A percentile compares a stretch with the other conserved stretches of the same genome.
These are phyloP conservation scores for Sanguinoderma infundibulare DNA, from an alignment of 1,284 basidiomycete genomes.

Conservation along the genomic window DNA sequence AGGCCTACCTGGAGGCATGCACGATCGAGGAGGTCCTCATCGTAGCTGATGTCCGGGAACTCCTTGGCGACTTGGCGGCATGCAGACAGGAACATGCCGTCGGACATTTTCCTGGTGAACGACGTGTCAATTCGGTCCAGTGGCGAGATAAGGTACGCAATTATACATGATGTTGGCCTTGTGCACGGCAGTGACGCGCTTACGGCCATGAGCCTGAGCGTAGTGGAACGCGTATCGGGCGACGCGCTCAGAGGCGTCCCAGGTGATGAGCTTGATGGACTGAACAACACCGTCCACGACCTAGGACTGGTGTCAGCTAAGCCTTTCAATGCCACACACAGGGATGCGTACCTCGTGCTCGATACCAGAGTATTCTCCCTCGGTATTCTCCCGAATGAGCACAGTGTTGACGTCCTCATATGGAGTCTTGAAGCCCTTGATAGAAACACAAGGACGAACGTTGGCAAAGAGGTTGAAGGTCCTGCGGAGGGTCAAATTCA, in stretches of 20 bases:
- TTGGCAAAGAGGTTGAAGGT: constrained; percentile 99
- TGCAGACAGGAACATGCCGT: constrained; percentile 99
- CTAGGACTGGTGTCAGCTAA: constrained; percentile 40
- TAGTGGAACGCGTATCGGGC: constrained; percentile 99
- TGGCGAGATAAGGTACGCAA: neutral
- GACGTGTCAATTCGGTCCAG: constrained; percentile 5
- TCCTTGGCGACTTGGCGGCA: constrained; percentile 97
- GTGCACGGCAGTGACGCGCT: constrained; percentile 97
- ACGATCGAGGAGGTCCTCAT: constrained; percentile 97
- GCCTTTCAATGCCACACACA: neutral
- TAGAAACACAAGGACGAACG: constrained; percentile 95
- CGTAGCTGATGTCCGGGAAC: constrained; percentile 93
- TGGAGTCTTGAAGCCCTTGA: constrained; percentile 97
- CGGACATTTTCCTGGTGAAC: constrained; percentile 90
- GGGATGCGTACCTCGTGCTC: constrained; percentile 90
- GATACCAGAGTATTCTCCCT: constrained; percentile 99
- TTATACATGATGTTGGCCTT: constrained; percentile 98
- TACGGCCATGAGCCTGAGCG: constrained; percentile 85
- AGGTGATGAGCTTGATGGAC: constrained; percentile 99
- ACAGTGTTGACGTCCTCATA: constrained; percentile 99
- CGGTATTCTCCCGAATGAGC: constrained; percentile 99
- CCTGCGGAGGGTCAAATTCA: constrained; percentile 95
- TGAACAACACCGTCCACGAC: constrained; percentile 98
- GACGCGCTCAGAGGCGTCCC: constrained; percentile 98
- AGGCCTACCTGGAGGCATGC: constrained; percentile 85